Conservation (phyloP, 192 early-diverging fungal species). For the Podila epigama region DNA sequence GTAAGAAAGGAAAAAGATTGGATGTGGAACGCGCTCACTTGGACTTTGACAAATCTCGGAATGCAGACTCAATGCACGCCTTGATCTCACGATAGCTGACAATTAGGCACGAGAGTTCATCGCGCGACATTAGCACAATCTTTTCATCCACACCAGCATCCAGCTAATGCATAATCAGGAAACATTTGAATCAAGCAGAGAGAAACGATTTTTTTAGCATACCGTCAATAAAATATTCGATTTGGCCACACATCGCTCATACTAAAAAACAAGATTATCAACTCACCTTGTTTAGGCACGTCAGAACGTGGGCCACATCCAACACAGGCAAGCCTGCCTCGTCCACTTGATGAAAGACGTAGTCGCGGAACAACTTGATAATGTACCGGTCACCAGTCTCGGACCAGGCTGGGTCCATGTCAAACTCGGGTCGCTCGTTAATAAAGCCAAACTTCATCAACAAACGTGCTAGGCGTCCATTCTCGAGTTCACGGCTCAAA, state of each 20-base stretch:
- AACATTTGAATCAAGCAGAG: not conserved
- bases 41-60: conserved; percentile 74
- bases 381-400: conserved; percentile 99
- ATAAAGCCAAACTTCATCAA: conserved; percentile 94
- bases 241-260: no score
- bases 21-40: conserved; percentile 7
- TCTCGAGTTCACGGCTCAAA: conserved; percentile 86
- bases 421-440: conserved; percentile 61
- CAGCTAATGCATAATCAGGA: conserved; percentile 58
- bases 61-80: conserved; percentile 87
- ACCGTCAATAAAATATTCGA: no score
- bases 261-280: no score
- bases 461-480: conserved; percentile 88
- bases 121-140: conserved; percentile 93
- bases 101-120: conserved; percentile 96
- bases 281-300: conserved; percentile 87
- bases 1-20: not conserved
- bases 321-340: conserved; percentile 81
- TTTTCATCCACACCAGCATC: conserved; percentile 95
- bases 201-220: not conserved
- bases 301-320: conserved; percentile 92
- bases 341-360: conserved; percentile 96
- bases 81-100: conserved; percentile 97
- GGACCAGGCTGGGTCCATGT: conserved; percentile 92
- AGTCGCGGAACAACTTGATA: conserved; percentile 97